Evolutionary conservation across 208 protist species (phyloP), one percentile per base, ranked within the genome.

Genomic region (Trypanosoma rangeli): DNA sequence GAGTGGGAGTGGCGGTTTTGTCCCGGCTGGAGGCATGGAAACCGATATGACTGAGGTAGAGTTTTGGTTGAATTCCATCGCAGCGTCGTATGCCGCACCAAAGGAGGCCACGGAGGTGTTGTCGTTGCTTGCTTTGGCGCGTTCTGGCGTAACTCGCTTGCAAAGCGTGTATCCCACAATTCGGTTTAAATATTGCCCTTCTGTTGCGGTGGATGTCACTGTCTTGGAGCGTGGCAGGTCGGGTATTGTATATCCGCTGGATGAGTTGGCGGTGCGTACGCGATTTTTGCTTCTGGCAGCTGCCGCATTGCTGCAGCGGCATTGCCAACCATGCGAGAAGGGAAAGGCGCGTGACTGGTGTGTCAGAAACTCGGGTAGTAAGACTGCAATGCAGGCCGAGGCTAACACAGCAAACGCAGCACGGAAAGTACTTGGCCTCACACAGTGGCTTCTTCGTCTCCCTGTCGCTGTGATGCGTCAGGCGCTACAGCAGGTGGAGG

Each of bases 201-300:
- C 44, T 16, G 29, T 13, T 35, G 9, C 48, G 16, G 12, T 22
- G 15, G 44, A n/a, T 28, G 22, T 5, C 39, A 54, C 3, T 62
- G 42, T 5, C 37, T 0, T 26, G 39, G 28, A 56, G 12, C 20
- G 5, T 4, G 26, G 55, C 24, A 46, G 13, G 46, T 53, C 0
- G n/a, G 13, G 56, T 48, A 26, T 70, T 29, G 63, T 70, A 20
- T 73, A 69, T 37, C 72, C 79, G 24, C 64, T 84, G 10, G 73
- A 76, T 68, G 79, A 84, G 39, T 70, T 84, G 44, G 62, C 26
- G 12, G 55, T 71, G 1, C 74, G 75, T n/a, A 56, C 59, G 3
- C 70, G 70, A 49, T 84, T 76, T 69, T 39, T 77, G 29, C 50
- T 84, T 42, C 57, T 71, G 44, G 61, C 35, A 13, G 76, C 61